Evolutionary conservation across 768 basidiomycete genomes (phyloP).

Genomic region (Auriscalpium orientale): DNA sequence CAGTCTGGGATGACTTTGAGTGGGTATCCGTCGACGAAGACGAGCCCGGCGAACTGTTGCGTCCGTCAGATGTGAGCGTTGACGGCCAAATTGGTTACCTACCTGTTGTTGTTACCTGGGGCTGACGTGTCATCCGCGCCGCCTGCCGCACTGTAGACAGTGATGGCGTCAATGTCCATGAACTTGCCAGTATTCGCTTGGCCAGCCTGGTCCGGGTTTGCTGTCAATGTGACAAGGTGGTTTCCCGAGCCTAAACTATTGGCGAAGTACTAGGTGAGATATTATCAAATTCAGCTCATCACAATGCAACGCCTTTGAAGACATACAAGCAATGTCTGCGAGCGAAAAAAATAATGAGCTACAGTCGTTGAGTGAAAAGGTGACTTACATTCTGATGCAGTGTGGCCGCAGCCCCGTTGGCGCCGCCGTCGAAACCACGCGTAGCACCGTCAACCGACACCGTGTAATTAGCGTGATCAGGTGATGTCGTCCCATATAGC

Average conservation of each 20-base stretch:
- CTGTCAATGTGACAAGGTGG: conserved; percentile 34
- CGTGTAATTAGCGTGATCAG: conserved; percentile 42
- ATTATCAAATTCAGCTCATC: too few relatives aligned
- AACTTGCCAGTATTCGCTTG: conserved; percentile 1
- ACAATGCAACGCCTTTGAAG: too few relatives aligned
- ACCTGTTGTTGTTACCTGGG: background rate
- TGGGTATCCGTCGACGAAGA: background rate
- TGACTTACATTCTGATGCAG: conserved; percentile 27
- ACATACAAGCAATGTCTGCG: conserved; percentile 21
- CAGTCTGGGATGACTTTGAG: background rate
- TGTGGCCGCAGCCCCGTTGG: conserved; percentile 25
- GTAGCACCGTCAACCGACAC: conserved; percentile 36
- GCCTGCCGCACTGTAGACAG: background rate
- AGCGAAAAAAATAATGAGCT: background rate
- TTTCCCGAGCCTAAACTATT: conserved; percentile 30
- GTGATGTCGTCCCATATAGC: conserved; percentile 44
- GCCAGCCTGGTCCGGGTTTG: conserved; percentile 15
- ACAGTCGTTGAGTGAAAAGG: background rate
- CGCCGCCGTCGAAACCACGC: conserved; percentile 28
- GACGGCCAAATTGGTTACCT: background rate
- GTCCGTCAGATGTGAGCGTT: too few relatives aligned
- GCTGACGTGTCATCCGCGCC: background rate
- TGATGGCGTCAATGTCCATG: conserved; percentile 6
- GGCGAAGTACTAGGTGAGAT: conserved; percentile 29
- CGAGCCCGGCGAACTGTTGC: too few relatives aligned